These are phyloP conservation scores for Diatrype stigma DNA, from an alignment of 2,329 filamentous ascomycete genomes.

Conservation along the genomic window DNA sequence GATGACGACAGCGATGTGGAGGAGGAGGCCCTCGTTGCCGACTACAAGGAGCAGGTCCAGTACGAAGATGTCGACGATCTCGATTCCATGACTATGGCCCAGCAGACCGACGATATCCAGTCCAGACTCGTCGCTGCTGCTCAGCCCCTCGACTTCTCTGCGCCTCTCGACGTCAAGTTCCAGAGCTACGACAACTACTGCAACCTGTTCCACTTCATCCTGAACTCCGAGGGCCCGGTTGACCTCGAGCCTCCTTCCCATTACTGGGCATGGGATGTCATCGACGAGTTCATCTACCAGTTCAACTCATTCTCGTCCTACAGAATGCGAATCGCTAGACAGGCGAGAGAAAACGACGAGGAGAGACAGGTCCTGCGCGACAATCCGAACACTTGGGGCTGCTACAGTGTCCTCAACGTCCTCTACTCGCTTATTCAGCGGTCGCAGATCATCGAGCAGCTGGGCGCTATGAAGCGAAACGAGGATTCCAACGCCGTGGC, in stretches of 20 bases:
- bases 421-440: slow-evolving; percentile 98
- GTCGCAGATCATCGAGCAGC: slow-evolving; percentile 96
- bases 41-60: slow-evolving; percentile 94
- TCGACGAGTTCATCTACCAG: slow-evolving; percentile 99
- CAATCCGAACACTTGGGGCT: slow-evolving; percentile 98
- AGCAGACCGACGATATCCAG: slow-evolving; percentile 87
- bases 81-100: slow-evolving; percentile 63
- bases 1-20: slow-evolving; percentile 90
- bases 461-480: slow-evolving; percentile 88
- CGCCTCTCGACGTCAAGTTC: slow-evolving; percentile 94
- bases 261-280: slow-evolving; percentile 99
- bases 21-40: slow-evolving; percentile 91
- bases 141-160: slow-evolving; percentile 92
- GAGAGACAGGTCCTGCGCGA: slow-evolving; percentile 88
- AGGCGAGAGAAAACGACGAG: slow-evolving; percentile 76
- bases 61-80: slow-evolving; percentile 85
- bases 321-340: slow-evolving; percentile 82
- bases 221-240: slow-evolving; percentile 98
- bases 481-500: slow-evolving; percentile 86
- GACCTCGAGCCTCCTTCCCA: slow-evolving; percentile 96
- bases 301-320: slow-evolving; percentile 99
- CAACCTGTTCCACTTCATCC: slow-evolving; percentile 97
- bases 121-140: slow-evolving; percentile 86
- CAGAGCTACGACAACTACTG: slow-evolving; percentile 99
- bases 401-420: slow-evolving; percentile 98